A percentile compares a stretch with the other conserved stretches of the same genome.
phyloP scores from a whole-genome alignment of 495 filamentous ascomycete species.

The Penicillium argentinense region DNA sequence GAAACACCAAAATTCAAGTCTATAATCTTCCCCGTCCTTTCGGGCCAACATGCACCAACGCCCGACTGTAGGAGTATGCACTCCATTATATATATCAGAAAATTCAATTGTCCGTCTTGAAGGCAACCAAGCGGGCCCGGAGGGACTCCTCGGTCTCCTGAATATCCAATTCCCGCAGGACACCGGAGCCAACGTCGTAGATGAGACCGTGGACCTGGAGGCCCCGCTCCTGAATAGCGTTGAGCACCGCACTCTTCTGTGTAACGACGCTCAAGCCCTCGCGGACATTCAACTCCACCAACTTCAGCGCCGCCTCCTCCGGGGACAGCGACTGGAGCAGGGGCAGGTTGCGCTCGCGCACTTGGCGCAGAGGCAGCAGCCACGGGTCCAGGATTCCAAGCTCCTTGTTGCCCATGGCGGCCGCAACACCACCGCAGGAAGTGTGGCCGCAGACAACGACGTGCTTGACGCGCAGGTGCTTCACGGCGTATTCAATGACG shows the following conservation, averaged over 20 bases:
- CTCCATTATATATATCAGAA: too few relatives aligned
- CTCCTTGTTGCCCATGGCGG: constrained; percentile 63
- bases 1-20: too few relatives aligned
- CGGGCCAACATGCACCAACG: too few relatives aligned
- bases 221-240: constrained; percentile 66
- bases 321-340: constrained; percentile 49
- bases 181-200: constrained; percentile 64
- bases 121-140: constrained; percentile 41
- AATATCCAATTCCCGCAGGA: constrained; percentile 56
- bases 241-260: constrained; percentile 58
- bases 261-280: constrained; percentile 63
- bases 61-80: too few relatives aligned
- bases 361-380: constrained; percentile 67
- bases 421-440: constrained; percentile 73
- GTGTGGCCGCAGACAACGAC: constrained; percentile 86
- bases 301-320: constrained; percentile 47
- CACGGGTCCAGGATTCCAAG: constrained; percentile 82
- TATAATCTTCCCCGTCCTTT: not conserved
- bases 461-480: constrained; percentile 72
- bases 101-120: constrained; percentile 43
- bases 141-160: constrained; percentile 39
- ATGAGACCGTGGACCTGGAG: constrained; percentile 71
- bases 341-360: constrained; percentile 54
- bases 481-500: constrained; percentile 85
- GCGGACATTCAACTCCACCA: constrained; percentile 70